phyloP scores from a whole-genome alignment of 179 eudicot species.

The Patellifolia procumbens region DNA sequence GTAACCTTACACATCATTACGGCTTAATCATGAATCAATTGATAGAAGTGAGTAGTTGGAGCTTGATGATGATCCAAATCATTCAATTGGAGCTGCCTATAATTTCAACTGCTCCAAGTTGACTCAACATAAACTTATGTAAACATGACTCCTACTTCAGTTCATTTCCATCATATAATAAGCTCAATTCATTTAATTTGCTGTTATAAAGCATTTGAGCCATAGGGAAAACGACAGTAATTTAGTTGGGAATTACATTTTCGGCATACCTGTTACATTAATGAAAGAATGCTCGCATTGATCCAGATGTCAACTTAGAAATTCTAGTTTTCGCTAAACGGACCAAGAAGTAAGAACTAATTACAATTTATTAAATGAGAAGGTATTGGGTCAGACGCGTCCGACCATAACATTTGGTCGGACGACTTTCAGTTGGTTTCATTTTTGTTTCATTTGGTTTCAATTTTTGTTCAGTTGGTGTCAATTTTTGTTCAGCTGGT shows the following conservation, averaged over 20 bases:
- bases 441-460: no score
- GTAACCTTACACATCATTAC: not conserved
- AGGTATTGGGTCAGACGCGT: no score
- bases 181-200: not conserved
- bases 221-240: constrained; percentile 7
- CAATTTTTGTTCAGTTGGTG: no score
- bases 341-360: no score
- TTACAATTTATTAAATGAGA: no score
- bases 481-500: no score
- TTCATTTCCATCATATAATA: not conserved
- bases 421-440: no score
- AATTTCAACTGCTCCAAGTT: constrained; percentile 17
- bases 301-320: not conserved
- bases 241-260: not conserved
- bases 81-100: not conserved
- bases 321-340: not conserved
- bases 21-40: not conserved
- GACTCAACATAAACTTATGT: constrained; percentile 1
- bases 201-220: not conserved
- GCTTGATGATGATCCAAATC: not conserved
- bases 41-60: not conserved
- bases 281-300: not conserved
- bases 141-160: not conserved
- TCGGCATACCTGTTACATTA: not conserved
- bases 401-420: no score